Evolutionary conservation across 495 filamentous ascomycete genomes (phyloP).

Genomic region (Durotheca rogersii): DNA sequence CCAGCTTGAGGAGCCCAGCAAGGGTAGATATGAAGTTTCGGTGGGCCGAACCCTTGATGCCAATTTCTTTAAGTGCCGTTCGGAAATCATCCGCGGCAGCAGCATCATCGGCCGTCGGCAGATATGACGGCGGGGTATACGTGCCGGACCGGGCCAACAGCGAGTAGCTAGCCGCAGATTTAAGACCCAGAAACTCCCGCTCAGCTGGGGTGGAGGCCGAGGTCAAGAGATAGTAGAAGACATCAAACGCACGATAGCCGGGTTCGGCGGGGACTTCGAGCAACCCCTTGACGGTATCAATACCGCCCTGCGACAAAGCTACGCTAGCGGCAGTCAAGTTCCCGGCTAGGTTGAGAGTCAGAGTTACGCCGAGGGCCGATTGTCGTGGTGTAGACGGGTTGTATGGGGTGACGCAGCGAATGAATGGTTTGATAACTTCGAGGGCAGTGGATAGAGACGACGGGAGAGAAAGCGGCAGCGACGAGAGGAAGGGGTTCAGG

Average conservation of each 20-base stretch:
- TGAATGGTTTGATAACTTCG: conserved; percentile 77
- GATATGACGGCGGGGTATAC: conserved; percentile 82
- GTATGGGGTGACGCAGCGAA: conserved; percentile 80
- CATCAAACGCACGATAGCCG: conserved; percentile 94
- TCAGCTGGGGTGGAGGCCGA: conserved; percentile 87
- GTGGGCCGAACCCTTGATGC: conserved; percentile 82
- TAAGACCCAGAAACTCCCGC: conserved; percentile 84
- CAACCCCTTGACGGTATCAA: conserved; percentile 80
- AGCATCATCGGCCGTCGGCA: conserved; percentile 90
- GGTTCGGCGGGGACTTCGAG: conserved; percentile 75
- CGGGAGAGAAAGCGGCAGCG: conserved; percentile 77
- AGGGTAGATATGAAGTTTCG: conserved; percentile 80
- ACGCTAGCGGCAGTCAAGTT: conserved; percentile 73
- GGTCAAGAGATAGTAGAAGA: conserved; percentile 94
- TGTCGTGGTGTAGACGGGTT: conserved; percentile 85
- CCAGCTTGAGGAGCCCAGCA: conserved; percentile 85
- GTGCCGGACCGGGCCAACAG: conserved; percentile 81
- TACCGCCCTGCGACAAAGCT: conserved; percentile 80
- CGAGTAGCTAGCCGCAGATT: conserved; percentile 73
- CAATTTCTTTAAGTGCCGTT: conserved; percentile 76
- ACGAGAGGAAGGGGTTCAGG: conserved; percentile 74
- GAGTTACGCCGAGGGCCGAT: conserved; percentile 73
- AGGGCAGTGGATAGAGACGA: conserved; percentile 71
- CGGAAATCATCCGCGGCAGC: conserved; percentile 93
- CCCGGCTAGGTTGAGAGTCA: conserved; percentile 79